Percentiles rank a stretch among this genome's conserved stretches.
Conservation (phyloP, 139 green algal species). For the Tetratostichococcus sp. region DNA sequence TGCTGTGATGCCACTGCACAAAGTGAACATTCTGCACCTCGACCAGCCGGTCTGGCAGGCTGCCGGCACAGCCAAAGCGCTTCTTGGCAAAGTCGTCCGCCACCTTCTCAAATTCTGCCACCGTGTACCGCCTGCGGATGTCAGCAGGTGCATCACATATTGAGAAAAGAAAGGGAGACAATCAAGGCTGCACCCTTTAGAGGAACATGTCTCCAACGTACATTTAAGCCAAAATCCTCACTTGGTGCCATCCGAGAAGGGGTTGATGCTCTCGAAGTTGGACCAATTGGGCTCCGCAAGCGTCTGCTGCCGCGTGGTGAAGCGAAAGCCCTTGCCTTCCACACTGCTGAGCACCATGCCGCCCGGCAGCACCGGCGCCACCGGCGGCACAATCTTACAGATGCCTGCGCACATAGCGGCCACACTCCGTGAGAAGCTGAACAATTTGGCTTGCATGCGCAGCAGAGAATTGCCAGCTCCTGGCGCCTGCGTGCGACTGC, state of each 20-base stretch:
- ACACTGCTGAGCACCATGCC: conserved; percentile 13
- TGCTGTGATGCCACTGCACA: background rate
- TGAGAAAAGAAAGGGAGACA: too few species aligned
- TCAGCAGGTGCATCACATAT: background rate
- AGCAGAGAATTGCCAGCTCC: too few species aligned
- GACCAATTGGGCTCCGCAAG: background rate
- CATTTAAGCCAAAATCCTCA: background rate
- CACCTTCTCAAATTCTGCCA: conserved; percentile 35
- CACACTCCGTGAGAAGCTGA: background rate
- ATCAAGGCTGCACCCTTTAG: too few species aligned
- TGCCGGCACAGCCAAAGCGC: conserved; percentile 18
- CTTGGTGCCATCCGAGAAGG: conserved; percentile 5
- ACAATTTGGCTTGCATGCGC: background rate
- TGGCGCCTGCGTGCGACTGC: too few species aligned
- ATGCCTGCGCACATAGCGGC: conserved; percentile 16
- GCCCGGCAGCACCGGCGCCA: conserved; percentile 11
- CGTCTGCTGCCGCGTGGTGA: conserved; percentile 23
- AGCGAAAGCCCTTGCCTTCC: conserved; percentile 13
- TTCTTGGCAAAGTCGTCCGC: conserved; percentile 30
- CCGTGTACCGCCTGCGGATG: conserved; percentile 18
- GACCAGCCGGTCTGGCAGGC: conserved; percentile 25
- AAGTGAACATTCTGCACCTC: conserved; percentile 24
- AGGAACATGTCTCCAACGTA: too few species aligned
- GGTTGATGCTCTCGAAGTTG: background rate
- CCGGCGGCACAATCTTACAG: conserved; percentile 38